phyloP scores from a whole-genome alignment of 495 filamentous ascomycete genomes.

The Pseudomonodictys pantanalensis region DNA sequence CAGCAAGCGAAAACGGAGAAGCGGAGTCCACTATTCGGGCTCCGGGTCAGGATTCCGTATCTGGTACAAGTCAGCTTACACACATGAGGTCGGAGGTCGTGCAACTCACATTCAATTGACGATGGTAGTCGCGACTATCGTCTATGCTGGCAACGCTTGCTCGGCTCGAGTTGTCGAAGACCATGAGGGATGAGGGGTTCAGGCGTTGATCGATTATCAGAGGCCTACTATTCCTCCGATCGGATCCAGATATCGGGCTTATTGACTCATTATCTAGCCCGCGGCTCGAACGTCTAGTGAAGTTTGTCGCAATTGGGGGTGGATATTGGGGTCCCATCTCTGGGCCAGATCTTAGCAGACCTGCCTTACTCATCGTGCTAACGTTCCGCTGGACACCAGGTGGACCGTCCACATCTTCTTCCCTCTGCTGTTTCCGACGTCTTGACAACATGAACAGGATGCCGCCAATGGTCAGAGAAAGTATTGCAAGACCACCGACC shows the following conservation, averaged over 20 bases:
- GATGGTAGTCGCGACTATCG: constrained; percentile 29
- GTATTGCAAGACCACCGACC: constrained; percentile 20
- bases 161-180: constrained; percentile 26
- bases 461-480: constrained; percentile 12
- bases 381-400: constrained; percentile 24
- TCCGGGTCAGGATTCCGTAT: constrained; percentile 25
- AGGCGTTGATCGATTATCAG: constrained; percentile 30
- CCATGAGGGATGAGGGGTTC: constrained; percentile 30
- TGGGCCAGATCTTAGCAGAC: constrained; percentile 19
- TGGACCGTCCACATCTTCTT: constrained; percentile 10
- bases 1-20: not conserved
- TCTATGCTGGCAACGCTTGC: constrained; percentile 22
- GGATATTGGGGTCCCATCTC: constrained; percentile 5
- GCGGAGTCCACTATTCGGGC: not conserved
- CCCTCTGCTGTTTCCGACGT: constrained; percentile 3
- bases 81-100: not conserved
- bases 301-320: constrained; percentile 12
- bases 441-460: constrained; percentile 20
- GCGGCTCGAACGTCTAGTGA: constrained; percentile 1
- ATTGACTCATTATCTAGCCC: constrained; percentile 19
- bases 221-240: constrained; percentile 24
- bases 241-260: constrained; percentile 30
- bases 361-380: constrained; percentile 29
- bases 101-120: constrained; percentile 26
- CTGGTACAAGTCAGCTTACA: not conserved